Evolutionary conservation across 208 protist species (phyloP), one percentile per base, ranked within the genome.

Genomic region (Crithidia sp.): DNA sequence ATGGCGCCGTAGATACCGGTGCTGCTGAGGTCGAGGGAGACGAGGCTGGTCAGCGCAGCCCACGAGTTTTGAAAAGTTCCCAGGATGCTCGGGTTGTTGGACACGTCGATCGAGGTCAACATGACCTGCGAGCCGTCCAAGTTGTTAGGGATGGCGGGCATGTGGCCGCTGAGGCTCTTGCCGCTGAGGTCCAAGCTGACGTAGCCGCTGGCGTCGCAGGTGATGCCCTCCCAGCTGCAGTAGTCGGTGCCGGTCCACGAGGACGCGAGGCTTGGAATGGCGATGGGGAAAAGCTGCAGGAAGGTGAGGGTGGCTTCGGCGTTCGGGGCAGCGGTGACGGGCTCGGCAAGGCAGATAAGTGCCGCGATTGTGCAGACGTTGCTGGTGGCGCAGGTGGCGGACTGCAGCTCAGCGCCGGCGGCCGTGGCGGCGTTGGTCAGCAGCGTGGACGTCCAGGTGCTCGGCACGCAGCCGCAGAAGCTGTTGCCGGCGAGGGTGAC

Each of bases 81-180:
- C 5, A 5, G 5, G 5, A 13, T 40, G 57, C 41, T 63, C 58
- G 39, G 58, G 58, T 50, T 50, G 58, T 56, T 74, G 53, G 44
- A 67, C 47, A 79, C 14, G 63, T 79, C 55, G 55, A 79, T 64
- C 53, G 41, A 54, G 19, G n/a, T 17, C 40, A 76, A 40, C 9
- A 37, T 41, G 10, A 76, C 52, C 14, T 60, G 2, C 3, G 2
- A n/a, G 41, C 54, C 61, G 12, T 14, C 43, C 13, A 44, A 41
- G 62, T n/a, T 36, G 44, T 49, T 49, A 13, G 44, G 44, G 6
- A 49, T 13, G 10, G 44, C 44, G 44, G 44, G 44, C 44, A 49
- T 10, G 8, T 6, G 8, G 50, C 74, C 67, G 19, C 14, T 9
- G 43, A 79, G 59, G 61, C 45, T 40, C 44, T 39, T 39, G 44